Evolutionary conservation across 2,329 filamentous ascomycete species (phyloP), one percentile per base, ranked within the genome.

Genomic region (Trichoderma guizhouense): DNA sequence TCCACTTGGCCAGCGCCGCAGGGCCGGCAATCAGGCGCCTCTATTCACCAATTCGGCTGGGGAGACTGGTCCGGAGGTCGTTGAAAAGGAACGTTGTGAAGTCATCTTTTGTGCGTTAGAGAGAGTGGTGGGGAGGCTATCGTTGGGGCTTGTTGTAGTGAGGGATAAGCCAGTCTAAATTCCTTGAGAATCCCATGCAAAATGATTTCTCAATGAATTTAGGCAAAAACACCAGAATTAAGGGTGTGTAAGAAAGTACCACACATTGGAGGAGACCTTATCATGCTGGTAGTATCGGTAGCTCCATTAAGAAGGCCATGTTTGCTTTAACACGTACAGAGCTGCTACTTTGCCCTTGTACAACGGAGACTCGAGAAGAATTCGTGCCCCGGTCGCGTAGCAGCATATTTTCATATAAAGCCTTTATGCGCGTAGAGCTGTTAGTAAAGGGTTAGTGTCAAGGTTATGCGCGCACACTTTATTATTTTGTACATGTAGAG

Each of bases 181-280:
- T n/a, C 15, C 7, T n/a, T 4, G 39, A 43, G 7, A 43, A n/a
- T 43, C 0, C 39, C 7, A 5, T n/a, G 15, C 39, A n/a, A 43
- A 43, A 43, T n/a, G 18, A n/a, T 3, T 0, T 18, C 1, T 18
- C 7, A 5, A 43, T 3, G 15, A 0, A 1, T 43, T n/a, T n/a
- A n/a, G 39, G 7, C 39, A n/a, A 43, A n/a, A 43, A 5, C 5
- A n/a, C 7, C 7, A n/a, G 7, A 43, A 3, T 18, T 43, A 43
- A 43, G 18, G 39, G 39, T 43, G 39, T 43, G 39, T 43, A 43
- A 43, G 39, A 43, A 43, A 8, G 18, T n/a, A 43, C 7, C 15
- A 43, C 39, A n/a, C 7, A 43, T 43, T 43, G 15, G n/a, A n/a
- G 36, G 7, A 15, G 7, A 4, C 7, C 7, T n/a, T n/a, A 9